Evolutionary conservation across 1,284 basidiomycete genomes (phyloP), one percentile per base, ranked within the genome.

Genomic region (Blastosporella zonata): DNA sequence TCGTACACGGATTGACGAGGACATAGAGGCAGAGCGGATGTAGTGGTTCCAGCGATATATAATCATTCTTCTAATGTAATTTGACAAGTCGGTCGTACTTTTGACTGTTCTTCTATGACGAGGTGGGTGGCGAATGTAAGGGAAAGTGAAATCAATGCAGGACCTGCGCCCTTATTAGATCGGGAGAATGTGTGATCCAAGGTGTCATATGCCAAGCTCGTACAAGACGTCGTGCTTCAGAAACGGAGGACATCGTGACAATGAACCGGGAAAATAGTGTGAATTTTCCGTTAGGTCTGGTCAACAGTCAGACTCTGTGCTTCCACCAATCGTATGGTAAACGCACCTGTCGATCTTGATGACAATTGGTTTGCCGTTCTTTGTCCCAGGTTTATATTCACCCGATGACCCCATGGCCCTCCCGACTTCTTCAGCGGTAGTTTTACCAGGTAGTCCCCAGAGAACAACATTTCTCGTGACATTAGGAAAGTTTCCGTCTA

Each of bases 181-280:
- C 60, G 43, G 66, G 4, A 12, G 42, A 67, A 17, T 69, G 68
- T 10, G 66, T 58, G 1, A 34, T 20, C 58, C 69, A 79, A 33
- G 69, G 67, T 2, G 76, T 81, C 71, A 81, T 77, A 62, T 90
- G 84, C 40, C 86, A 53, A 31, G 69, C 65, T 40, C 83, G 78
- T 18, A 81, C 83, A 28, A 89, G 65, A 42, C 78, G 75, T 57
- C 87, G 79, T 1, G 87, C 87, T 59, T 88, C 84, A 6, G 82
- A 73, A 15, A 72, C 63, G 0, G 79, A 79, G 2, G 64, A 60
- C 41, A 83, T 62, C 22, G 78, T 78, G 25, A 89, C 69, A 6
- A 82, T 58, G 57, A 77, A 77, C 44, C 75, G 72, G 21, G 80
- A 73, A 54, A 68, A 70, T 45, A 75, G 55, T 3, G 74, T 66